These are phyloP conservation scores for Ceratocystis harringtonii DNA, from an alignment of 2,329 filamentous ascomycete species.

Conservation along the genomic window DNA sequence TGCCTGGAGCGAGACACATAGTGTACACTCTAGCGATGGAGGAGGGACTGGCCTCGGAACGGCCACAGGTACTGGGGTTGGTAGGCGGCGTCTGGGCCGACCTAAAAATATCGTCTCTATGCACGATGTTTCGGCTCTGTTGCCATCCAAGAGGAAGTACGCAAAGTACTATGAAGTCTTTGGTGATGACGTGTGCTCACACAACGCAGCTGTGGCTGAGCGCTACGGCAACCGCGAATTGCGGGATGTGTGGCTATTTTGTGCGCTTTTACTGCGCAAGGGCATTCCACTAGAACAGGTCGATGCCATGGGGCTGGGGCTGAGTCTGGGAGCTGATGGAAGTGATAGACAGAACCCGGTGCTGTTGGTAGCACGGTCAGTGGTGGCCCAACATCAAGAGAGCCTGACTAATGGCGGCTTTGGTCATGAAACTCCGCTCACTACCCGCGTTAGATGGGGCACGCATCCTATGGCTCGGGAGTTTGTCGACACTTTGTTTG, in stretches of 20 bases:
- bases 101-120: slow-evolving; percentile 48
- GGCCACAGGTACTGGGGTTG: slow-evolving; percentile 26
- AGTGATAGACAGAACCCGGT: slow-evolving; percentile 24
- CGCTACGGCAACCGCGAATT: slow-evolving; percentile 54
- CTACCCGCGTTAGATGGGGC: slow-evolving; percentile 53
- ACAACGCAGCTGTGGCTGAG: slow-evolving; percentile 67
- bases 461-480: slow-evolving; percentile 46
- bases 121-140: slow-evolving; percentile 49
- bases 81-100: slow-evolving; percentile 30
- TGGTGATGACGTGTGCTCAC: slow-evolving; percentile 65
- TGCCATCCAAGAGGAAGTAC: slow-evolving; percentile 67
- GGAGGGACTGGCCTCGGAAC: slow-evolving; percentile 39
- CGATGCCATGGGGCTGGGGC: slow-evolving; percentile 22
- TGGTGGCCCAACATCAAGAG: slow-evolving; percentile 29
- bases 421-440: slow-evolving; percentile 17
- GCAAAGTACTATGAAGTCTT: slow-evolving; percentile 72
- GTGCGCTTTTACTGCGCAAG: slow-evolving; percentile 61
- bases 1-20: slow-evolving; percentile 42
- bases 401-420: background rate
- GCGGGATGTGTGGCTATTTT: slow-evolving; percentile 69
- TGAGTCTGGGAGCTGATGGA: background rate
- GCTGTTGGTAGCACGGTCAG: slow-evolving; percentile 53
- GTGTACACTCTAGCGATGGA: slow-evolving; percentile 43
- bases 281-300: slow-evolving; percentile 57
- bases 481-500: slow-evolving; percentile 48